Base-by-base conservation (phyloP, 768 basidiomycete genomes). In the Termitomyces titanicus region DNA sequence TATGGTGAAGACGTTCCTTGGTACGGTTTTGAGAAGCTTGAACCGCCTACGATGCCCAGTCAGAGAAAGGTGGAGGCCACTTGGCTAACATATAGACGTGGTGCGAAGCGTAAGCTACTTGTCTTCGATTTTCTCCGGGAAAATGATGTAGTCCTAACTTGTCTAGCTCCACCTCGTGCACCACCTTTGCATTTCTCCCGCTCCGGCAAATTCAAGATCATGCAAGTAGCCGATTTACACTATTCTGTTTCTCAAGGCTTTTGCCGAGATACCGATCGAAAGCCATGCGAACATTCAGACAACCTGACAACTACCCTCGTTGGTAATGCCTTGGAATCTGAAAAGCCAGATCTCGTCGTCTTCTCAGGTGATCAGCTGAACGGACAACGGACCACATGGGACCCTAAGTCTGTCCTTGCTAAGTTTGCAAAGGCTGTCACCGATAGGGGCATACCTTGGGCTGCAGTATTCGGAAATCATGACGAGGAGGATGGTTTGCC, bases 331-430 rank as follows among this genome's bases (percentile, higher is more conserved):
- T 79, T 99, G 22, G 89, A 92, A 48, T 68, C 74, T 13, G 93
- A 96, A 71, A 85, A 89, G 63, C 96, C 96, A 0, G 92, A 95
- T 66, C 69, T 99, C 11, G 88, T 98, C 46, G 87, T 99, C 8
- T 94, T 98, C 63, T 85, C 82, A 0, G 96, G 96, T 0, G 96
- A 98, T 69, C 93, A 95, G 69, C 79, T 97, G 24, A 97, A 96
- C 61, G 95, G 94, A 0, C 94, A 98, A 69, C 81, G 82, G 9
- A 89, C 91, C 0, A 84, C 88, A 0, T 98, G 94, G 90, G 94
- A 97, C 58, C 78, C 92, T 1, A 84, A 86, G 63, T 89, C 88
- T 3, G 88, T 96, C 3, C 73, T 98, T 7, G 88, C 94, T 13
- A 98, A 98, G 70, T 95, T 95, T 63, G 85, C 92, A 0, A 76